Base-by-base conservation (phyloP, 2,329 filamentous ascomycete species). In the Huntiella moniliformis region DNA sequence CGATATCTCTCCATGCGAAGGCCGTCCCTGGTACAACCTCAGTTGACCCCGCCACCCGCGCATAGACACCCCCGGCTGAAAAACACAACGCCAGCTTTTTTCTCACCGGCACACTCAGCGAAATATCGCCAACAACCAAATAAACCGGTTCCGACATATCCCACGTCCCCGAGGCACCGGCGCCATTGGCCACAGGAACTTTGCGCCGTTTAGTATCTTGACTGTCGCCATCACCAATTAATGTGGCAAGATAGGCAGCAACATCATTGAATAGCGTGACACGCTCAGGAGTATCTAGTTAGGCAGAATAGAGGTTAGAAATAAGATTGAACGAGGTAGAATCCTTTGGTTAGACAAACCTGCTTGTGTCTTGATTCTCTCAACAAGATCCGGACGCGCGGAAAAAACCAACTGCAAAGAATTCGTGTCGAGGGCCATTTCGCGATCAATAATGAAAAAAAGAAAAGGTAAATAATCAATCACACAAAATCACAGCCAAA, bases 1-100 rank as follows among this genome's bases (percentile, higher is more conserved):
- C 74, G 52, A 81, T 72, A 51, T 77, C 70, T 45, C 62, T 66
- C 74, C 74, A 79, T 0, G 69, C 63, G 52, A 76, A 75, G 11
- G 68, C 65, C 41, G 74, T 70, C 39, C 67, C 68, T 13, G 67
- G 60, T 12, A 71, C 63, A 0, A 73, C 71, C 17, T 63, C 61
- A 2, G 65, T 66, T 1, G 70, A 69, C 38, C 67, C 67, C 0
- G 71, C 62, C 1, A 63, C 61, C 33, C 70, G 65, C 11, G 73
- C 74, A 51, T 77, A 79, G 32, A 79, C 54, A 51, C 73, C 71
- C 50, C 67, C 65, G 4, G 66, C 60, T 2, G 75, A 80, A 51
- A 80, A 71, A 57, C 72, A 76, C 6, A 81, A 57, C 52, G 75
- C 73, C 53, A 74, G 74, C 58, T 80, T 82, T 60, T 81, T 82